Base-by-base conservation (phyloP, 495 filamentous ascomycete genomes). In the Halenospora varia region DNA sequence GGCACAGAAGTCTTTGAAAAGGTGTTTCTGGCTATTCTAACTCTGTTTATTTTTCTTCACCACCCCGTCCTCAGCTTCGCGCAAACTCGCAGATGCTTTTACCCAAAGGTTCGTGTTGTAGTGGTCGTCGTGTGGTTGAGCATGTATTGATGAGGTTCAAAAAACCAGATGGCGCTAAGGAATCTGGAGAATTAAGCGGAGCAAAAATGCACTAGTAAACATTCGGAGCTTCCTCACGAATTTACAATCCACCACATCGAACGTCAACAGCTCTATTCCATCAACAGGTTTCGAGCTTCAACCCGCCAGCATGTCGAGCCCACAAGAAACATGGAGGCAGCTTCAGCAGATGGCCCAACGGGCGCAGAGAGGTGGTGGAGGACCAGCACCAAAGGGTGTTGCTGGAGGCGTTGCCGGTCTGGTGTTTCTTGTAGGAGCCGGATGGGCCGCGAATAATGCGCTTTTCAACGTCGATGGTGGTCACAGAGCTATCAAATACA, bases 391-490 rank as follows among this genome's bases (percentile, higher is more conserved):
- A 35, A 61, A 51, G 52, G 63, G 66, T 45, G n/a, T 60, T 0
- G 63, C 18, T 25, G 70, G 53, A 22, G 73, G 65, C 20, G 26
- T 76, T 6, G 76, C 73, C 44, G 77, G 82, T 49, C 57, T 88
- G 25, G 6, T 86, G 10, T 53, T 88, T 22, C 68, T 96, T 19
- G 87, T 82, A 61, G 82, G 88, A 62, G 89, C 84, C 42, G 72
- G 73, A 50, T 72, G 83, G 56, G 72, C 86, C 15, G 70, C 86
- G 59, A 92, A 90, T 65, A 93, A 92, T 77, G 82, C 92, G 26
- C 86, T 98, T 2, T 98, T 97, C 83, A 98, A 98, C 84, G 94
- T 98, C 62, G 94, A 98, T 69, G 94, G 94, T 86, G 94, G 94
- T 77, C 94, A 97, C 78, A 86, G 94, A 70, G 94, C 94, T 50